Base-by-base conservation (phyloP, 129 eudicot genomes). In the Ambrosia artemisiifolia region DNA sequence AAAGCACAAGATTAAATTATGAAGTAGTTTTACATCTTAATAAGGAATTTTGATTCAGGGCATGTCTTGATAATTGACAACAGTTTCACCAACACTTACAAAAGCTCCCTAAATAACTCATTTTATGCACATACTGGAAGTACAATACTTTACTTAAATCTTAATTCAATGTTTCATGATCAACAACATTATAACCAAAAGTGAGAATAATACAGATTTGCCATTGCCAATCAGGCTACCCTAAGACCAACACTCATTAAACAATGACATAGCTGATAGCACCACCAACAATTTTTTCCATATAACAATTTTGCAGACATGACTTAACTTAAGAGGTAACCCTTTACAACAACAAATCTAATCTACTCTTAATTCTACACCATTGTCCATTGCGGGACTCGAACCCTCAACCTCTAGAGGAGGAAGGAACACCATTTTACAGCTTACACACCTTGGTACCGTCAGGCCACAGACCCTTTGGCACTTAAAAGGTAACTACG, bases 31-130 rank as follows among this genome's bases (percentile, higher is more conserved):
- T 28, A 12, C 32, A 56, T 44, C 42, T 57, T 59, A 8, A 44
- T 9, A 48, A n/a, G n/a, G n/a, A n/a, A n/a, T n/a, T n/a, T n/a
- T n/a, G n/a, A n/a, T n/a, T n/a, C n/a, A n/a, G n/a, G n/a, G n/a
- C n/a, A n/a, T n/a, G n/a, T n/a, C n/a, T 68, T 28, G 7, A 43
- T 46, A 60, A 28, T 59, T 28, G 7, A 43, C 59, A 60, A 44
- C 18, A 44, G 42, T 34, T 71, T 57, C 56, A 71, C 7, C 57
- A 71, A 71, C 46, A 33, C 33, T 59, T 42, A 43, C 43, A 56
- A 71, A 57, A n/a, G 30, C 57, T 14, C 1, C 6, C 5, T 16
- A 20, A 9, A 50, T 67, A 46, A 2, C 46, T 46, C 71, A 67
- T 44, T 12, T 7, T 56, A 40, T 7, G 16, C 32, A 40, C 33